phyloP scores from a whole-genome alignment of 192 early-diverging fungal species.

The Coemansia sp. region DNA sequence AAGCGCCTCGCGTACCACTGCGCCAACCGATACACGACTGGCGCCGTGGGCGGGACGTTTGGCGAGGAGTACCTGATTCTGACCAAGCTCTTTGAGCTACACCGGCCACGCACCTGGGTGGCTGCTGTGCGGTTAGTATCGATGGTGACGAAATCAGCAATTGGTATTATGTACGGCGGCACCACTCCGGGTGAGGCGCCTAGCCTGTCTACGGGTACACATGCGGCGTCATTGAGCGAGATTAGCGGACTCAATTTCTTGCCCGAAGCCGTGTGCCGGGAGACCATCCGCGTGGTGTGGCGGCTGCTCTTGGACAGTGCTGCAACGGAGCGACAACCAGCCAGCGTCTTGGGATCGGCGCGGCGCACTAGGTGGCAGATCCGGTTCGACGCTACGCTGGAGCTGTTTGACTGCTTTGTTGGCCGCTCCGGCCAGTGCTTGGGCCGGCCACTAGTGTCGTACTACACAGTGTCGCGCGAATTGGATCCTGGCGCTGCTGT shows the following conservation, averaged over 20 bases:
- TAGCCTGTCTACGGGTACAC: conserved; percentile 38
- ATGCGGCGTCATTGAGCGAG: conserved; percentile 45
- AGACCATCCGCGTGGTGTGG: conserved; percentile 47
- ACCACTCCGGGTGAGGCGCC: conserved; percentile 21
- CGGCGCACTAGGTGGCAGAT: conserved; percentile 54
- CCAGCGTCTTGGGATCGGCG: conserved; percentile 39
- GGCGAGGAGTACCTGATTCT: conserved; percentile 48
- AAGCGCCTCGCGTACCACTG: conserved; percentile 42
- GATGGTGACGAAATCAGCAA: conserved; percentile 46
- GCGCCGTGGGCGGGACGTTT: conserved; percentile 16
- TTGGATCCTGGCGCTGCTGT: conserved; percentile 47
- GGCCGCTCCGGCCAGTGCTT: conserved; percentile 40
- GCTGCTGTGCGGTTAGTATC: conserved; percentile 45
- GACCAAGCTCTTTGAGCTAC: conserved; percentile 41
- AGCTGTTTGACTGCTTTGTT: conserved; percentile 50
- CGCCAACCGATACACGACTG: conserved; percentile 27
- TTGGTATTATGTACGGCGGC: conserved; percentile 48
- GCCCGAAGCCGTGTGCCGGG: conserved; percentile 46
- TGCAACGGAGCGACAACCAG: conserved; percentile 25
- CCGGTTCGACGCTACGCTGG: conserved; percentile 49
- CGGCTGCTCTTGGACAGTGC: conserved; percentile 47
- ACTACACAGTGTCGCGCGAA: conserved; percentile 46
- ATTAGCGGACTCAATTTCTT: conserved; percentile 41
- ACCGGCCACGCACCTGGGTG: conserved; percentile 51
- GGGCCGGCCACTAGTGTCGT: conserved; percentile 44